Base-by-base conservation (phyloP, 106 monocot species). In the Dendrobium chrysotoxum region DNA sequence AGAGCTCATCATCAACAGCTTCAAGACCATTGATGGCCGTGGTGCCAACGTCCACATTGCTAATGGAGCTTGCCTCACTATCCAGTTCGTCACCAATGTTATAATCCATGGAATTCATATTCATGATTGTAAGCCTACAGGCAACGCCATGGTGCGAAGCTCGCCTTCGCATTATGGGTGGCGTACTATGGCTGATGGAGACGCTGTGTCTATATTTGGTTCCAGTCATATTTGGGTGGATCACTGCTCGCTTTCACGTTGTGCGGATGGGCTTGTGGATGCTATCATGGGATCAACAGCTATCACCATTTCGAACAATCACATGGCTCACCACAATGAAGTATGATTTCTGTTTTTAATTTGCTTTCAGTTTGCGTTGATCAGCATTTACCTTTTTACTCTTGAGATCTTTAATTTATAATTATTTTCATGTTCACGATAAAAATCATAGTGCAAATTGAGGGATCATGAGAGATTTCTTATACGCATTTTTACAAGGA, bases 1-100 rank as follows among this genome's bases (percentile, higher is more conserved):
- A 72, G 88, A 88, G 77, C 82, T 88, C 42, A 85, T 88, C 85
- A 85, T 88, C 77, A 88, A 88, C 85, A 85, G 85, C 85, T 88
- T 88, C 88, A 88, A 88, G 77, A 88, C 88, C 55, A 82, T 88
- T 75, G 88, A 88, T 40, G 88, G 80, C 66, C 85, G 88, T 15
- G 88, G 88, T 26, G 79, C 47, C 40, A 80, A 88, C 47, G 88
- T 88, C 30, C 88, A 88, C 85, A 85, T 88, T n/a, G 88, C 85
- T 5, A 50, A 77, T 28, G 88, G 88, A 17, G 88, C 82, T 1
- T 85, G 85, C 77, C 31, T 88, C 68, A 88, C 88, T 77, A 77
- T 85, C 75, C 88, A 88, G 72, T 85, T 82, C 42, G 73, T 85
- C 57, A 82, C 77, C 46, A 88, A 88, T 26, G 50, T 88, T 66